Base-by-base conservation (phyloP, 78 protist species). In the slime mould (Dictyostelium discoideum) region DNA sequence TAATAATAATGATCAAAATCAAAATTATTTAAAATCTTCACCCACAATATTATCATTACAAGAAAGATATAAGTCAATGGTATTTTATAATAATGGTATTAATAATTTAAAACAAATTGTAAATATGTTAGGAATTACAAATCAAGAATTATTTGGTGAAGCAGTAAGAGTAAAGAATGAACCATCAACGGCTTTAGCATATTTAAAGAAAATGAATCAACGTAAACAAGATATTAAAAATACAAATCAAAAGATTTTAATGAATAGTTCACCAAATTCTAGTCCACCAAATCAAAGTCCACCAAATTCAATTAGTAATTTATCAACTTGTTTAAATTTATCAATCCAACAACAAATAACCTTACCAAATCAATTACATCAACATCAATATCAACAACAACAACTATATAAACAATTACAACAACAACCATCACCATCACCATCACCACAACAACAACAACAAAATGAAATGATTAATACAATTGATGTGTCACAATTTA, bases 61-160 rank as follows among this genome's bases (percentile, higher is more conserved):
- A 32, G 81, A 74, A 74, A 74, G 81, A 74, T 74, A 5, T 37
- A 29, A 37, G 16, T 26, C 81, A 37, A 26, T 74, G 50, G 9
- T 18, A 37, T 74, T 74, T 22, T 18, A 37, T 74, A 74, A 74
- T 74, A 74, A 74, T 74, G 50, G 46, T 74, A 4, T 74, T 14
- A 32, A 29, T 37, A 74, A 3, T 32, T 74, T 74, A 32, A 74
- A 37, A 74, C 40, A 74, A 26, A 74, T 74, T 16, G 81, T 74
- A 9, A 26, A 74, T 2, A 37, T 74, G 42, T 74, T 74, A 32
- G 22, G 24, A 4, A 74, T 74, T 37, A 10, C 81, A 37, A 74
- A 74, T 74, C 81, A 74, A 74, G 81, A 74, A 37, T 37, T 74
- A 74, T 74, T 29, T 32, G 81, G 81, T 13, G 81, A 74, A 37